A percentile compares a stretch with the other conserved stretches of the same genome.
These are phyloP conservation scores for Talaromyces marneffei DNA, from an alignment of 2,329 filamentous ascomycete species.

Conservation along the genomic window DNA sequence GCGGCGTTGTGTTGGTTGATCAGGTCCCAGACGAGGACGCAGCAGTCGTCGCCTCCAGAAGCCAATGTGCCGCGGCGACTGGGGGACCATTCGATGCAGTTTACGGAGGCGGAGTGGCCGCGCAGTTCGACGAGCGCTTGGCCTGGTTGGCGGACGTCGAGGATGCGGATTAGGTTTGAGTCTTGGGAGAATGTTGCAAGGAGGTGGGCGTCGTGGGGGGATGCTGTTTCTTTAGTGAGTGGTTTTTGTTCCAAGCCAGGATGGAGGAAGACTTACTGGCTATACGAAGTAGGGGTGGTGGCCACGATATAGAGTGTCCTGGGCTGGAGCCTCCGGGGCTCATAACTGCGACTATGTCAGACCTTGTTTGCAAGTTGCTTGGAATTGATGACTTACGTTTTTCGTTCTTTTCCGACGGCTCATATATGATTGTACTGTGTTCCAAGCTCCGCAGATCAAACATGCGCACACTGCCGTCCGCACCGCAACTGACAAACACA, in stretches of 20 bases:
- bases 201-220: constrained; percentile 89
- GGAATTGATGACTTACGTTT: constrained; percentile 48
- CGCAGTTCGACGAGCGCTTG: constrained; percentile 90
- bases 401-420: constrained; percentile 79
- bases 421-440: constrained; percentile 98
- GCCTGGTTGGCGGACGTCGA: constrained; percentile 92
- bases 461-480: constrained; percentile 97
- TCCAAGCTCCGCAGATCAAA: constrained; percentile 94
- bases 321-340: constrained; percentile 59
- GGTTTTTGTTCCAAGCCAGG: neutral
- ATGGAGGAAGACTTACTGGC: constrained; percentile 29
- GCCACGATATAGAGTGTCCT: constrained; percentile 54
- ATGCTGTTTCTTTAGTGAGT: constrained; percentile 49
- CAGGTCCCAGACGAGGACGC: constrained; percentile 91
- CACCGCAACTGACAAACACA: constrained; percentile 95
- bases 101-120: constrained; percentile 78
- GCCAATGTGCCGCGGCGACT: constrained; percentile 79
- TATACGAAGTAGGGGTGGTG: constrained; percentile 49
- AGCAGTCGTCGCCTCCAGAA: constrained; percentile 84
- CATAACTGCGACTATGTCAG: constrained; percentile 41
- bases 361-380: neutral
- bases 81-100: constrained; percentile 94
- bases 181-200: constrained; percentile 96
- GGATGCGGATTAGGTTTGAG: constrained; percentile 83
- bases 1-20: constrained; percentile 59